phyloP scores from a whole-genome alignment of 257 asterid genomes.

The Salvia miltiorrhiza region DNA sequence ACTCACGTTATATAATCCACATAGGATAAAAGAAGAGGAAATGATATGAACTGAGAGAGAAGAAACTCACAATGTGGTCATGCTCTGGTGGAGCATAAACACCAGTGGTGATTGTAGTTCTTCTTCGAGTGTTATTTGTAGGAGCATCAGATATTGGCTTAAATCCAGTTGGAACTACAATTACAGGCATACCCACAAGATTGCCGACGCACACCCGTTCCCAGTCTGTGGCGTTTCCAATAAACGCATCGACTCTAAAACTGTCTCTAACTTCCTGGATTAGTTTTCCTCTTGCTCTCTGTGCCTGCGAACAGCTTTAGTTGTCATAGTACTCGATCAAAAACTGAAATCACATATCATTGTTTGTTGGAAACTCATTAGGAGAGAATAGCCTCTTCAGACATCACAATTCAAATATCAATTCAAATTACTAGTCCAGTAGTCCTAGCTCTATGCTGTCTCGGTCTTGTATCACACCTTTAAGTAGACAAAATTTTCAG shows the following conservation, averaged over 20 bases:
- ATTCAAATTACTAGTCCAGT: neutral
- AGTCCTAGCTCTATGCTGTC: neutral
- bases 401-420: neutral
- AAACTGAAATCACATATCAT: neutral
- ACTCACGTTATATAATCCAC: neutral
- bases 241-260: conserved; percentile 73
- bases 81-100: conserved; percentile 81
- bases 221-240: conserved; percentile 87
- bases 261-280: conserved; percentile 60
- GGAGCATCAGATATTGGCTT: conserved; percentile 60
- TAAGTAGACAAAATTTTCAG: no score
- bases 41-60: neutral
- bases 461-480: neutral
- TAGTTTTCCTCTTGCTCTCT: conserved; percentile 77
- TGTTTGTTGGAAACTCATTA: neutral
- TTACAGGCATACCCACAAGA: conserved; percentile 87
- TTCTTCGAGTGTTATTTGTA: conserved; percentile 50
- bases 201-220: conserved; percentile 77
- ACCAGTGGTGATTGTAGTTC: conserved; percentile 70
- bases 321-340: neutral
- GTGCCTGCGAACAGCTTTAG: conserved; percentile 50
- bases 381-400: neutral
- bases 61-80: conserved; percentile 71
- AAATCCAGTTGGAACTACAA: conserved; percentile 78
- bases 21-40: neutral